Conservation (phyloP, 257 asterid species). For the Scutellaria minor region DNA sequence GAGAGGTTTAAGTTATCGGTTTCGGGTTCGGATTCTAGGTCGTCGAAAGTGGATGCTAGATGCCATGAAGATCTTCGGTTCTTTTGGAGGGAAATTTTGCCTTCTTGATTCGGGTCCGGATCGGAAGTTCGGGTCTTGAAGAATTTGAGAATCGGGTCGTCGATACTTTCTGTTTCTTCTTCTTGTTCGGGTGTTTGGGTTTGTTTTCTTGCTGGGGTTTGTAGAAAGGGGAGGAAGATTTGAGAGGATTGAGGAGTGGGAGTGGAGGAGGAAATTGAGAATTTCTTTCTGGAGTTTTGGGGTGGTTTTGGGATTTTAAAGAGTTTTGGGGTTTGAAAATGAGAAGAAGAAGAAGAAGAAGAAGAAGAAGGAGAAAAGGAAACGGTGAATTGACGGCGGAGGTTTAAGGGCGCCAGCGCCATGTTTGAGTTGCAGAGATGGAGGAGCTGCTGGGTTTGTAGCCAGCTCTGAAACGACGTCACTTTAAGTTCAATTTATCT, state of each 20-base stretch:
- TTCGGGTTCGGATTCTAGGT: slow-evolving; percentile 35
- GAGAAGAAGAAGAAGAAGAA: slow-evolving; percentile 27
- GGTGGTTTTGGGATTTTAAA: slow-evolving; percentile 40
- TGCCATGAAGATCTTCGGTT: slow-evolving; percentile 84
- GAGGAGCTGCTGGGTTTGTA: not conserved
- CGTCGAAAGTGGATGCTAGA: slow-evolving; percentile 49
- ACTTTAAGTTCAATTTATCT: too few species aligned
- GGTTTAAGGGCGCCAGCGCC: slow-evolving; percentile 43
- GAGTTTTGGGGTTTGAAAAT: slow-evolving; percentile 33
- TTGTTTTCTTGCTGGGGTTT: slow-evolving; percentile 49
- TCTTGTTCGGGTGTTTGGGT: slow-evolving; percentile 32
- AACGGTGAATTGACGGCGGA: slow-evolving; percentile 30
- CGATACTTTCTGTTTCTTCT: slow-evolving; percentile 26
- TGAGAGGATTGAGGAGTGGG: slow-evolving; percentile 44
- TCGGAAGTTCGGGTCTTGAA: slow-evolving; percentile 54
- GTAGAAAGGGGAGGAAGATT: slow-evolving; percentile 78
- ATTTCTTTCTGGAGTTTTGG: slow-evolving; percentile 29
- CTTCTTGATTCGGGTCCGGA: slow-evolving; percentile 69
- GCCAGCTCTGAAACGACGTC: not conserved
- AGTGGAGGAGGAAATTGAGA: slow-evolving; percentile 40
- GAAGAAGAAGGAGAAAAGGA: slow-evolving; percentile 39
- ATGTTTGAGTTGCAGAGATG: slow-evolving; percentile 31
- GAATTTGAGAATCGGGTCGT: slow-evolving; percentile 78
- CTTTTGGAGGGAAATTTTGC: slow-evolving; percentile 59
- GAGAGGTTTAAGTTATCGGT: slow-evolving; percentile 18